Evolutionary conservation across 176 grass and related monocot genomes (phyloP).

Genomic region (Oryza glumipatula): DNA sequence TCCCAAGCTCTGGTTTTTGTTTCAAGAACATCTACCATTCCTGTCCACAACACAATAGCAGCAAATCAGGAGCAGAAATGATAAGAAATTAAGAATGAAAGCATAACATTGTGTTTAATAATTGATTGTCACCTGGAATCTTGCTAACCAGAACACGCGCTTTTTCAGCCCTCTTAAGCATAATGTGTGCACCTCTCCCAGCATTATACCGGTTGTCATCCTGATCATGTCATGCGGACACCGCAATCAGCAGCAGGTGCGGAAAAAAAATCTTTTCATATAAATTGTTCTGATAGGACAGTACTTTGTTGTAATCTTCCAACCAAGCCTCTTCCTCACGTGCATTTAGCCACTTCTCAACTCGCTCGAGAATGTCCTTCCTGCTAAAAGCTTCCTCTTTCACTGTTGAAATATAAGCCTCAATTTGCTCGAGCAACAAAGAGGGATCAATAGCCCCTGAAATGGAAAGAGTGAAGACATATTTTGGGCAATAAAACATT

Average conservation of each 20-base stretch:
- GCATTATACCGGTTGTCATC: conserved; percentile 80
- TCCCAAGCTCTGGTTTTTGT: conserved; percentile 67
- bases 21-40: conserved; percentile 56
- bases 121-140: conserved; percentile 63
- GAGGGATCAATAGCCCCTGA: conserved; percentile 72
- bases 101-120: neutral
- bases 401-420: conserved; percentile 50
- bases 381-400: conserved; percentile 83
- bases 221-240: conserved; percentile 41
- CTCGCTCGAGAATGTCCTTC: conserved; percentile 79
- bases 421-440: conserved; percentile 75
- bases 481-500: conserved; percentile 21
- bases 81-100: conserved; percentile 2
- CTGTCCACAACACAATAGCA: conserved; percentile 46
- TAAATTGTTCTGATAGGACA: neutral
- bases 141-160: conserved; percentile 72
- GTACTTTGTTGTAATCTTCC: conserved; percentile 84
- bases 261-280: neutral
- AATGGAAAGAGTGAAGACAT: neutral
- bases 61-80: conserved; percentile 5
- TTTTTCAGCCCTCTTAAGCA: conserved; percentile 80
- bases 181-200: conserved; percentile 76
- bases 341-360: conserved; percentile 70
- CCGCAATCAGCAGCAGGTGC: conserved; percentile 11
- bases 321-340: conserved; percentile 78